Evolutionary conservation across 1,139 yeast species (phyloP), one percentile per base, ranked within the genome.

Genomic region (Geotrichum carabidarum): DNA sequence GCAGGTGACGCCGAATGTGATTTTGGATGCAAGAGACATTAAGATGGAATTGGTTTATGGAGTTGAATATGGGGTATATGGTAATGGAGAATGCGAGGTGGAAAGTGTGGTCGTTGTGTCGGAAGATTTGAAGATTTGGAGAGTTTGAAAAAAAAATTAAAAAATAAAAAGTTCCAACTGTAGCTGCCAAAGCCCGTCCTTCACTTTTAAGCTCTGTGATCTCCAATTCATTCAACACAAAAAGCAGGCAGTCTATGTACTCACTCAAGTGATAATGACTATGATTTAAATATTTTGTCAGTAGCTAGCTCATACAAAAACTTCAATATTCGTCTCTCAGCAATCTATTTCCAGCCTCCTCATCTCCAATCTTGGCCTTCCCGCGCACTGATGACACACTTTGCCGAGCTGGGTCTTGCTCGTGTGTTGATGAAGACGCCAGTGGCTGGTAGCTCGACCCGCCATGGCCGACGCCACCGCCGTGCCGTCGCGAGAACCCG

Each of bases 21-120:
- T 71, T 69, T 84, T 85, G 49, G 90, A 81, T 2, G 87, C 84
- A 43, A 83, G 78, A 38, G 91, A 84, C 94, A 86, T 85, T 17
- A 27, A 15, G 1, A 4, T 40, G 30, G 17, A 17, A 12, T 40
- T 34, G 36, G 36, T 34, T 9, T 34, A 34, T 34, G 6, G 36
- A 2, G 11, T 3, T 34, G 36, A 9, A 34, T 8, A 32, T 8
- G 11, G 35, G 11, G 37, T 11, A 34, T 4, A n/a, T 34, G 37
- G 37, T 34, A 11, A 32, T 11, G 7, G 7, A 9, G n/a, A 34
- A 34, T 12, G 36, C n/a, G 11, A 9, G 36, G 36, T 9, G n/a
- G n/a, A n/a, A n/a, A n/a, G 22, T 40, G 43, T 15, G 22, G 42
- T 14, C 22, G 11, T 8, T 40, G 30, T 4, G 30, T 18, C 17